These are phyloP conservation scores for Pulveroboletus sp. DNA, from an alignment of 1,284 basidiomycete species.

Conservation along the genomic window DNA sequence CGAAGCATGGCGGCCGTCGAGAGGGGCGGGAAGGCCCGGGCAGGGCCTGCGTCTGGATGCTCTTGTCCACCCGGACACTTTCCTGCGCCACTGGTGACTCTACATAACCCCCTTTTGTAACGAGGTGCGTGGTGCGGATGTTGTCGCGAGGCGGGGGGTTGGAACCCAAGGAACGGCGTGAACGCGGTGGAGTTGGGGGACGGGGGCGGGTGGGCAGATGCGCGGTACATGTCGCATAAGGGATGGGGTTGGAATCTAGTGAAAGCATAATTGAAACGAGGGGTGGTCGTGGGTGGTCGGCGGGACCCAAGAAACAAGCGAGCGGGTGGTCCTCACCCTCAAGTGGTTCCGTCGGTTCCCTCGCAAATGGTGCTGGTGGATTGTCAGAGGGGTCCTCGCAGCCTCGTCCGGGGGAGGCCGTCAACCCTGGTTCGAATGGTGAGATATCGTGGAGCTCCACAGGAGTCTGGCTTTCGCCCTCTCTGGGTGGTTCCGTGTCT, in stretches of 20 bases:
- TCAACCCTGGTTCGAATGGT: background rate
- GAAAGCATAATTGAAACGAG: too few species aligned
- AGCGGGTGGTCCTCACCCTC: background rate
- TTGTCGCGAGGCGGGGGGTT: background rate
- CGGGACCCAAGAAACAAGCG: background rate
- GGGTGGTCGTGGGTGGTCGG: background rate
- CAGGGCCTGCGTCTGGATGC: background rate
- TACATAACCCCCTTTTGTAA: background rate
- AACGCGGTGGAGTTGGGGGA: conserved; percentile 17
- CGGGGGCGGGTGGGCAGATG: conserved; percentile 1
- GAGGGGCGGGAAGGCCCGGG: background rate
- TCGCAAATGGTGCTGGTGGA: background rate
- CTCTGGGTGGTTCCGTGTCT: background rate
- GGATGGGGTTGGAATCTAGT: too few species aligned
- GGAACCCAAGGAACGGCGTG: background rate
- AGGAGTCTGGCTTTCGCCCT: background rate
- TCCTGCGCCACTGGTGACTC: background rate
- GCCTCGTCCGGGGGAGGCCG: background rate
- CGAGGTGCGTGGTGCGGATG: background rate
- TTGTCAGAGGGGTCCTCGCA: background rate
- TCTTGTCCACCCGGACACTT: background rate
- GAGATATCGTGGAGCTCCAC: background rate
- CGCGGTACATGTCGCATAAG: background rate
- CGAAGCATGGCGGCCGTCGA: background rate
- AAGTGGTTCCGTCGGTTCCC: background rate